A percentile compares a stretch with the other conserved stretches of the same genome.
These are phyloP conservation scores for Mikania micrantha DNA, from an alignment of 129 eudicot species.

Conservation along the genomic window DNA sequence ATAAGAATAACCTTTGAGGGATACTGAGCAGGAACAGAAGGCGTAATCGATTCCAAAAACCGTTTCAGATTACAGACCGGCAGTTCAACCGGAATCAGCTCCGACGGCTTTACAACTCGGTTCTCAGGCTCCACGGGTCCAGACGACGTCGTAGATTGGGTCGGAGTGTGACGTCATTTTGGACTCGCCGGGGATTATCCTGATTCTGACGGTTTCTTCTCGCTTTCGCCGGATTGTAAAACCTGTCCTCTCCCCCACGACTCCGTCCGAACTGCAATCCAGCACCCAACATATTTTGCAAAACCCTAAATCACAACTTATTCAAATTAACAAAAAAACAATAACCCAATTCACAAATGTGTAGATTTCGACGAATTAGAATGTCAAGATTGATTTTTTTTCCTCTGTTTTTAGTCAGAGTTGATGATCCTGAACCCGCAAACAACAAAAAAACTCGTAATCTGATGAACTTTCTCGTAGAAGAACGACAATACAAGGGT, in stretches of 20 bases:
- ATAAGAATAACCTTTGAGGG: slow-evolving; percentile 52
- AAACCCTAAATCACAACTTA: slow-evolving; percentile 22
- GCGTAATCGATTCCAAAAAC: slow-evolving; percentile 64
- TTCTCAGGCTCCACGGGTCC: slow-evolving; percentile 15
- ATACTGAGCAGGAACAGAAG: slow-evolving; percentile 67
- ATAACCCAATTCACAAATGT: slow-evolving; percentile 5
- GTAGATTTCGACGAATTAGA: slow-evolving; percentile 2
- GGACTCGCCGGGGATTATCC: slow-evolving; percentile 46
- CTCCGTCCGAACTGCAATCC: slow-evolving; percentile 72
- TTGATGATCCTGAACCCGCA: not conserved
- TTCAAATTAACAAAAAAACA: slow-evolving; percentile 5
- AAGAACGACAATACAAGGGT: not conserved
- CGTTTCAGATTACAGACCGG: slow-evolving; percentile 51
- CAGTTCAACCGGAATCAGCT: slow-evolving; percentile 19
- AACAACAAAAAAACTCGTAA: not conserved
- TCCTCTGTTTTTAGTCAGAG: slow-evolving; percentile 10
- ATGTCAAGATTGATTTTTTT: not conserved
- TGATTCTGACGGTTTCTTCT: slow-evolving; percentile 42
- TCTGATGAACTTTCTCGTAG: slow-evolving; percentile 2
- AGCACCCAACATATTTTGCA: slow-evolving; percentile 54
- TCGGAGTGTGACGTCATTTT: slow-evolving; percentile 45
- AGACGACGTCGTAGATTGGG: slow-evolving; percentile 23
- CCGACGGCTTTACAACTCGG: slow-evolving; percentile 15
- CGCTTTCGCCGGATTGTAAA: slow-evolving; percentile 62
- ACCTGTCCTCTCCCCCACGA: slow-evolving; percentile 73